phyloP scores from a whole-genome alignment of 2,329 filamentous ascomycete species.

The Ceratocystiopsis minuta region DNA sequence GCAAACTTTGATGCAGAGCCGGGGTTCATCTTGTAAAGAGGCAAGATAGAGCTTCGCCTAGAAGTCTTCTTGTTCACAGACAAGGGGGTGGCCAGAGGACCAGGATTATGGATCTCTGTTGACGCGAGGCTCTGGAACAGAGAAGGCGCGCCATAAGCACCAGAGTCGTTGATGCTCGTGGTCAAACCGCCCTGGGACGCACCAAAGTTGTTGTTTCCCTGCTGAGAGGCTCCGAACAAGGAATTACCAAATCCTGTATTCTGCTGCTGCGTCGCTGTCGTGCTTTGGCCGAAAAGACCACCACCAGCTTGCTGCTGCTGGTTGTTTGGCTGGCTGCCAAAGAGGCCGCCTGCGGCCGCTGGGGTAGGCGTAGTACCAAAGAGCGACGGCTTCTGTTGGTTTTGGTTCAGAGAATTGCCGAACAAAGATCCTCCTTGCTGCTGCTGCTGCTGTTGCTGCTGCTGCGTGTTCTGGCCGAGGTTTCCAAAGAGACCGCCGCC shows the following conservation, averaged over 20 bases:
- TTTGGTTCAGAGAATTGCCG: conserved; percentile 26
- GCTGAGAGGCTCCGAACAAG: conserved; percentile 37
- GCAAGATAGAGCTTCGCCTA: conserved; percentile 62
- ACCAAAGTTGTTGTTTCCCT: conserved; percentile 17
- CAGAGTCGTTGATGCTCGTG: conserved; percentile 64
- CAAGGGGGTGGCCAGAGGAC: conserved; percentile 80
- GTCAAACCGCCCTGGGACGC: conserved; percentile 47
- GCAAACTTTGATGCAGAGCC: conserved; percentile 60
- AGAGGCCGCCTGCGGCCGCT: conserved; percentile 30
- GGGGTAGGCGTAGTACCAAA: conserved; percentile 28
- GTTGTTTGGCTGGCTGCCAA: conserved; percentile 27
- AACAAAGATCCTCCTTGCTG: conserved; percentile 23
- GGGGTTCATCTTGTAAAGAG: conserved; percentile 75
- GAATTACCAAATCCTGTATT: conserved; percentile 30
- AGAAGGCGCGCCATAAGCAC: conserved; percentile 76
- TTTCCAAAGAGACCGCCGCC: conserved; percentile 33
- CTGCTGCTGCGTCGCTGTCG: conserved; percentile 31
- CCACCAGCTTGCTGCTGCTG: conserved; percentile 17
- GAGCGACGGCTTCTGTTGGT: conserved; percentile 35
- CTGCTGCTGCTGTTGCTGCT: conserved; percentile 18
- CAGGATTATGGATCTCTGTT: conserved; percentile 51
- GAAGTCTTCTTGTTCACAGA: conserved; percentile 53
- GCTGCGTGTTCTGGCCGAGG: conserved; percentile 16
- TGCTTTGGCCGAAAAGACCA: conserved; percentile 27
- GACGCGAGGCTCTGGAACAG: conserved; percentile 59